A percentile compares a stretch with the other conserved stretches of the same genome.
These are phyloP conservation scores for Neurospora sp. DNA, from an alignment of 2,329 filamentous ascomycete species.

Conservation along the genomic window DNA sequence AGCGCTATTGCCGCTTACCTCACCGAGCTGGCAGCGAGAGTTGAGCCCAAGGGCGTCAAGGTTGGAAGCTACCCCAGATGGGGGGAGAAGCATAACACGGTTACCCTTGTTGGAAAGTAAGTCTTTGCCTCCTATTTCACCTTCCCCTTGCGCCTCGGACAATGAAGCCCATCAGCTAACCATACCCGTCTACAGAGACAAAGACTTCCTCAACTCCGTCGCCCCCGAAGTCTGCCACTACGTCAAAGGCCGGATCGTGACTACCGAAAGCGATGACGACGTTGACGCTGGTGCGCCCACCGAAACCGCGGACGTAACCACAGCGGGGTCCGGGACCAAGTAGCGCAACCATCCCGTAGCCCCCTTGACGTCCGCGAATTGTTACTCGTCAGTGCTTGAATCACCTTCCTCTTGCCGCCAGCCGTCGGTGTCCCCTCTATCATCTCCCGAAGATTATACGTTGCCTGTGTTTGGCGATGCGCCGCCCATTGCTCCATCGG, in stretches of 20 bases:
- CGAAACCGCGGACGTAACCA: background rate
- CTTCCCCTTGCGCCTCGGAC: background rate
- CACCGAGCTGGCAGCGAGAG: conserved; percentile 65
- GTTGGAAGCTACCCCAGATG: conserved; percentile 92
- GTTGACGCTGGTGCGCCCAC: conserved; percentile 8
- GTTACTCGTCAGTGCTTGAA: background rate
- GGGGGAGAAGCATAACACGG: conserved; percentile 79
- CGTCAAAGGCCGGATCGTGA: conserved; percentile 62
- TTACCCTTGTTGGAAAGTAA: conserved; percentile 68
- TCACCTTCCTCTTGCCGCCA: background rate
- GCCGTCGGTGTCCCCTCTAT: background rate
- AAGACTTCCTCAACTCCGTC: conserved; percentile 67
- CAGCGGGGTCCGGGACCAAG: background rate
- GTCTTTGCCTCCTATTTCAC: conserved; percentile 11
- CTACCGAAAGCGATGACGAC: conserved; percentile 62
- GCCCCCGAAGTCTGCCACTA: conserved; percentile 68
- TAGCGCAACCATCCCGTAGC: background rate
- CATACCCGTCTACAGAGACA: conserved; percentile 43
- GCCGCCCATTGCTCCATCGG: background rate
- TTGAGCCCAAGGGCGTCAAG: conserved; percentile 71
- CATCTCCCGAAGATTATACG: background rate
- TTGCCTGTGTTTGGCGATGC: background rate
- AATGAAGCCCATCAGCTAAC: background rate
- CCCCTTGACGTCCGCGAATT: background rate
- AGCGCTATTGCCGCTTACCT: conserved; percentile 77